Conservation (phyloP, 257 asterid species). For the Henckelia pumila region DNA sequence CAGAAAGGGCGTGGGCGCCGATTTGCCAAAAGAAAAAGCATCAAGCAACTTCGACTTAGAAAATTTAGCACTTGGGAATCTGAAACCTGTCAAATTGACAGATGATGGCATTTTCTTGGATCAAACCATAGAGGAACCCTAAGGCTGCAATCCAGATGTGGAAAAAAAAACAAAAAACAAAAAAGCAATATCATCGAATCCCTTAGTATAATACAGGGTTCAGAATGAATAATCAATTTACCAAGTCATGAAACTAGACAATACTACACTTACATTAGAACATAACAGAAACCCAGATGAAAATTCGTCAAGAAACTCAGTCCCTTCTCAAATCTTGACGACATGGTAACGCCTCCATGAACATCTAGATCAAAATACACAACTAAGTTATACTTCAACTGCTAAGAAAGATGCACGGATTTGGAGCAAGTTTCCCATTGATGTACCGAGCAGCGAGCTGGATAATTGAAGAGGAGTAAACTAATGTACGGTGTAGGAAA, state of each 20-base stretch:
- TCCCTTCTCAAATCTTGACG: no score
- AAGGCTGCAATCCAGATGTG: constrained; percentile 14
- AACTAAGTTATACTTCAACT: not conserved
- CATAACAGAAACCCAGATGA: not conserved
- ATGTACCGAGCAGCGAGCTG: no score
- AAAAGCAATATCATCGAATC: constrained; percentile 5
- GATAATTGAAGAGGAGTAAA: no score
- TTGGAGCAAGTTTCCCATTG: not conserved
- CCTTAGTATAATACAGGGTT: not conserved
- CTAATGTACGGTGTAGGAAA: not conserved
- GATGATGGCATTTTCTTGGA: constrained; percentile 29
- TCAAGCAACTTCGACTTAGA: constrained; percentile 23
- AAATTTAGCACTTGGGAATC: constrained; percentile 1
- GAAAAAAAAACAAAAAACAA: not conserved
- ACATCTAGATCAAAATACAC: not conserved
- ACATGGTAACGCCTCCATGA: not conserved
- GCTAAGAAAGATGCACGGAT: not conserved
- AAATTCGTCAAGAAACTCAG: not conserved
- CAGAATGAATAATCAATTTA: not conserved
- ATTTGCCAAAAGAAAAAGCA: constrained; percentile 28
- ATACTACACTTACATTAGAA: not conserved
- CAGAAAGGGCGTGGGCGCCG: constrained; percentile 20
- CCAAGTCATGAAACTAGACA: not conserved
- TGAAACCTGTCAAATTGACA: constrained; percentile 28
- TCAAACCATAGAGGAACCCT: constrained; percentile 25